Base-by-base conservation (phyloP, 352 stramenopile genomes). In the Halophytophthora polymorphica region DNA sequence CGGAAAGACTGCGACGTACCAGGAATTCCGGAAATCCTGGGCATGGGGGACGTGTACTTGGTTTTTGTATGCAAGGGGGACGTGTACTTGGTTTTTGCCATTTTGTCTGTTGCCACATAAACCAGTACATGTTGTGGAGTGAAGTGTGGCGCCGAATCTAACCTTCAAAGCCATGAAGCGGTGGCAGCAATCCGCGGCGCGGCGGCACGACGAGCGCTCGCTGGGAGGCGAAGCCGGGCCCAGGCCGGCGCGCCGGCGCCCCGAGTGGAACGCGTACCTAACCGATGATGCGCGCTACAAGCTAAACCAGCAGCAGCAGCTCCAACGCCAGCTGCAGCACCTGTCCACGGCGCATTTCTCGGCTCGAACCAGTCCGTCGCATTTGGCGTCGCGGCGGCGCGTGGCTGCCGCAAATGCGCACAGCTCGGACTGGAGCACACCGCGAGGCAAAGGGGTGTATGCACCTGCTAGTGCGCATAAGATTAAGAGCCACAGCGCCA, bases 261-360 rank as follows among this genome's bases (percentile, higher is more conserved):
- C 73, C 7, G 56, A 56, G 23, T 85, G 73, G 73, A 83, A 85
- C 57, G 52, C 18, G 12, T 85, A 85, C 29, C 53, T 85, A 22
- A 85, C 71, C 0, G 73, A 85, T 45, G 55, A 61, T 37, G 13
- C 39, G 21, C 71, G 66, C 37, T 85, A 85, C 66, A 68, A 64
- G 33, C 53, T 83, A 22, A 70, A 64, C 50, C 65, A 75, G 45
- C 63, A 77, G 48, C 50, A 71, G 53, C 65, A 77, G 51, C 65
- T 77, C 37, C 61, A 69, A 37, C 57, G 58, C 15, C 47, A 71
- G 50, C 17, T 77, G 50, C 68, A 77, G 49, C 68, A 77, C 44
- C 45, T 77, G 22, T 74, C 64, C 19, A 61, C 61, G 18, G 57
- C 61, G 37, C 68, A 77, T 29, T 74, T 77, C 45, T 36, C 61